Evolutionary conservation across 2,329 filamentous ascomycete species (phyloP).

Genomic region (Emergomyces africanus): DNA sequence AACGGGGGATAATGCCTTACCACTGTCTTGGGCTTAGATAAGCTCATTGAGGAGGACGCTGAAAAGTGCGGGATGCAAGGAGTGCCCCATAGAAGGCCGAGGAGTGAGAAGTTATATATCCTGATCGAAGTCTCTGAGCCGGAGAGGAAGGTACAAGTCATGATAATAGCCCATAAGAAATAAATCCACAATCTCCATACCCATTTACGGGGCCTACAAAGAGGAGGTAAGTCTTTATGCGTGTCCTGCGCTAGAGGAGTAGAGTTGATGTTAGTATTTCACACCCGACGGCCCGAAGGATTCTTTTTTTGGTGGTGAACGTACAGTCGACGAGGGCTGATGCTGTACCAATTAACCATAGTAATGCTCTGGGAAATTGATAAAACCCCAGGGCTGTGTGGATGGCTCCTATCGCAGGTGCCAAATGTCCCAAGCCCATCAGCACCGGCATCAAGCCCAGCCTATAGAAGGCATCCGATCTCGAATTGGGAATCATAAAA

Average conservation of each 20-base stretch:
- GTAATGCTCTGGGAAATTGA: background rate
- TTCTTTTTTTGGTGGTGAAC: background rate
- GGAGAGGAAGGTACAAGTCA: background rate
- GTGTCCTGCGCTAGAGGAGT: background rate
- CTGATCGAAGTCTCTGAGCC: background rate
- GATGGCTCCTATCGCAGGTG: slow-evolving; percentile 2
- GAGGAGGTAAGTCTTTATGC: background rate
- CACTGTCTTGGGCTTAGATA: background rate
- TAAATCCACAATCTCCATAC: background rate
- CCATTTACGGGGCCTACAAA: background rate
- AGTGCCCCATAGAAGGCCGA: background rate
- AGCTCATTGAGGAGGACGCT: background rate
- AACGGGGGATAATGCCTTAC: background rate
- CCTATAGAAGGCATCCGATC: background rate
- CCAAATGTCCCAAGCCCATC: slow-evolving; percentile 2
- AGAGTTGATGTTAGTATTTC: background rate
- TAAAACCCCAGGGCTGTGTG: background rate
- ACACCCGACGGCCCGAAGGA: background rate
- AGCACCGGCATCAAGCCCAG: background rate
- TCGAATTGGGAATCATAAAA: background rate
- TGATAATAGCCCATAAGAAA: background rate
- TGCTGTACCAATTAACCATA: background rate
- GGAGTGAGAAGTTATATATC: background rate
- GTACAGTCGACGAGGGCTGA: background rate
- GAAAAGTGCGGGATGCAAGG: slow-evolving; percentile 2